Evolutionary conservation across 2,329 filamentous ascomycete species (phyloP).

Genomic region (Botrytis galanthina): DNA sequence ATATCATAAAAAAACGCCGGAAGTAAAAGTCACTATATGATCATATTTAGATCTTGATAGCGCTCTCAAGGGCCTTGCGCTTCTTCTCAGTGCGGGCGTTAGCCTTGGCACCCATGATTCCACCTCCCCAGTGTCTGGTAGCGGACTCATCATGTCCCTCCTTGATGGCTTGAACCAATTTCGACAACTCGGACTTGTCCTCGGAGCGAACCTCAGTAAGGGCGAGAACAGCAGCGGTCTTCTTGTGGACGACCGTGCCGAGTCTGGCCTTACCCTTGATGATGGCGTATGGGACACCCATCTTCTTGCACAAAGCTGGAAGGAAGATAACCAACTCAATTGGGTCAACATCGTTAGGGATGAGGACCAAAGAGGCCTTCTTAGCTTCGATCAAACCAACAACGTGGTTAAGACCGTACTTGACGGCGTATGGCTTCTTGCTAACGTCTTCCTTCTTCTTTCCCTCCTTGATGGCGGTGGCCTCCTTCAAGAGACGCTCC

Average conservation of each 20-base stretch:
- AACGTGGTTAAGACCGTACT: slow-evolving; percentile 99
- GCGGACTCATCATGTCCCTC: slow-evolving; percentile 94
- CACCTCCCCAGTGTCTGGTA: slow-evolving; percentile 96
- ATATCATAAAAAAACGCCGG: slow-evolving; percentile 40
- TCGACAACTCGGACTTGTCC: slow-evolving; percentile 97
- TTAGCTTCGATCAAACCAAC: slow-evolving; percentile 98
- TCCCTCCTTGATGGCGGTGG: slow-evolving; percentile 94
- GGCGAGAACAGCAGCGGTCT: slow-evolving; percentile 96
- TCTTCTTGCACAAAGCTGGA: slow-evolving; percentile 98
- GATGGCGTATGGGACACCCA: slow-evolving; percentile 99
- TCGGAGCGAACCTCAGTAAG: slow-evolving; percentile 95
- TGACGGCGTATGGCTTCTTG: slow-evolving; percentile 99
- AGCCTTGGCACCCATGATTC: slow-evolving; percentile 98
- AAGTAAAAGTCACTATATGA: slow-evolving; percentile 29
- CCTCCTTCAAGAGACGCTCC: slow-evolving; percentile 97
- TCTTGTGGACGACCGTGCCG: slow-evolving; percentile 99
- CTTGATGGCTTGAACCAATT: slow-evolving; percentile 95
- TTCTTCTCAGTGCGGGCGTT: slow-evolving; percentile 64
- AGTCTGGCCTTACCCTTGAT: slow-evolving; percentile 99
- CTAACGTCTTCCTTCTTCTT: slow-evolving; percentile 99
- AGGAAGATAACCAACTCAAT: slow-evolving; percentile 99
- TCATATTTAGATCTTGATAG: slow-evolving; percentile 88
- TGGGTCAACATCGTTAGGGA: slow-evolving; percentile 99
- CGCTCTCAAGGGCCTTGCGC: slow-evolving; percentile 83
- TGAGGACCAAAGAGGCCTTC: slow-evolving; percentile 97